phyloP scores from a whole-genome alignment of 2,329 filamentous ascomycete species.

The Aureobasidium leucospermi region DNA sequence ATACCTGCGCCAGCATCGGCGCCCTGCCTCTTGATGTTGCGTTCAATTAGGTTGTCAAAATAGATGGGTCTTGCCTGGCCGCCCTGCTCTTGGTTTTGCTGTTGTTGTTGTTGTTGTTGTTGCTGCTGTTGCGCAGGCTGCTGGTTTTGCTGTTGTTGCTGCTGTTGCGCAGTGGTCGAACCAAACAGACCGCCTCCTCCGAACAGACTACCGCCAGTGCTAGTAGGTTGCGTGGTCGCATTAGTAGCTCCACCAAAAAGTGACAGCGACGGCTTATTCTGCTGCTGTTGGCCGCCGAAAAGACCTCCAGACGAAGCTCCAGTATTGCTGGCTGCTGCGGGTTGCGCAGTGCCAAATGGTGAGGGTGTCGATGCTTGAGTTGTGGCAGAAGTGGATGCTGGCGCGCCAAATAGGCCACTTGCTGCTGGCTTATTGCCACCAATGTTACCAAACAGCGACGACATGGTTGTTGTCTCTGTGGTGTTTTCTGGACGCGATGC shows the following conservation, averaged over 20 bases:
- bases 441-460: constrained; percentile 13
- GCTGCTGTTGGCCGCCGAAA: neutral
- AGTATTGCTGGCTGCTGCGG: neutral
- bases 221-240: neutral
- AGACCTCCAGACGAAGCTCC: neutral
- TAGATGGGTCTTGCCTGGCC: constrained; percentile 47
- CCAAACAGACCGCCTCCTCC: constrained; percentile 12
- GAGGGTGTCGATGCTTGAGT: neutral
- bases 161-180: neutral
- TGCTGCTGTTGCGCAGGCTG: neutral
- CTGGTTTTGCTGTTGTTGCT: neutral
- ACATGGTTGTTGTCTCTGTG: neutral
- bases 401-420: constrained; percentile 5
- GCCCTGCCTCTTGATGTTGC: constrained; percentile 60
- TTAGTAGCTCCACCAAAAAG: neutral
- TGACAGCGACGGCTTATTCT: neutral
- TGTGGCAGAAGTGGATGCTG: constrained; percentile 1
- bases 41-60: constrained; percentile 58
- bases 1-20: constrained; percentile 48
- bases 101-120: neutral
- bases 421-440: constrained; percentile 10
- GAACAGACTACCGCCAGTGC: constrained; percentile 8
- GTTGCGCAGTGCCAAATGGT: constrained; percentile 13
- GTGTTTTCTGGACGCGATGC: neutral
- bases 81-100: constrained; percentile 18